Base-by-base conservation (phyloP, 306 rosid species). In the Cicer pinnatifidum region DNA sequence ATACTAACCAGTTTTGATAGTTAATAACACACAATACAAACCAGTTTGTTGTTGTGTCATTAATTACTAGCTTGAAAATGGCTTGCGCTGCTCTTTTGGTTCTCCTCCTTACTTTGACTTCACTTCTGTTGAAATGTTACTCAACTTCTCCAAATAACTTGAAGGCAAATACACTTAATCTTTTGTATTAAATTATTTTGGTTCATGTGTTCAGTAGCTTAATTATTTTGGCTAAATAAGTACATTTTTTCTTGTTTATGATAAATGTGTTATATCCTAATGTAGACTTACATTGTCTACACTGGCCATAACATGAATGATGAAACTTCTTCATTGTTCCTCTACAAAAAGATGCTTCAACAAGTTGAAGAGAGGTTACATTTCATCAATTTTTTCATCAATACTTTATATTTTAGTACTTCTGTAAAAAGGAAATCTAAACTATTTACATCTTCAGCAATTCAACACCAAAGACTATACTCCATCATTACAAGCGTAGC, bases 211-310 rank as follows among this genome's bases (percentile, higher is more conserved):
- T 28, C 0, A 0, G 4, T 28, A 0, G 4, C 4, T 28, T 28
- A 28, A 28, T 28, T 28, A 3, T 2, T 28, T 28, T 28, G 33
- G 33, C 33, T 28, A 71, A 75, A 77, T 37, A 71, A 45, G 38
- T 41, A 17, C 4, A 28, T 28, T 28, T 28, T 23, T 28, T 28
- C 33, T 28, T 28, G 33, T 28, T 28, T 28, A 3, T 28, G 33
- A 3, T 28, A 28, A 28, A 28, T 28, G 0, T 28, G 33, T 28
- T 28, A 0, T 28, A 28, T 28, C 3, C 33, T 2, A 28, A 3
- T 28, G 33, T 83, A 85, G 89, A 71, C 80, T 0, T 86, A 81
- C 61, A 83, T 86, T 60, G 89, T 83, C 16, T 86, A 86, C n/a
- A 75, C 79, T 35, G 85, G 89, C 39, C 60, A 35, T 15, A 76